These are phyloP conservation scores for Heteromeles arbutifolia DNA, from an alignment of 306 rosid species.

Conservation along the genomic window DNA sequence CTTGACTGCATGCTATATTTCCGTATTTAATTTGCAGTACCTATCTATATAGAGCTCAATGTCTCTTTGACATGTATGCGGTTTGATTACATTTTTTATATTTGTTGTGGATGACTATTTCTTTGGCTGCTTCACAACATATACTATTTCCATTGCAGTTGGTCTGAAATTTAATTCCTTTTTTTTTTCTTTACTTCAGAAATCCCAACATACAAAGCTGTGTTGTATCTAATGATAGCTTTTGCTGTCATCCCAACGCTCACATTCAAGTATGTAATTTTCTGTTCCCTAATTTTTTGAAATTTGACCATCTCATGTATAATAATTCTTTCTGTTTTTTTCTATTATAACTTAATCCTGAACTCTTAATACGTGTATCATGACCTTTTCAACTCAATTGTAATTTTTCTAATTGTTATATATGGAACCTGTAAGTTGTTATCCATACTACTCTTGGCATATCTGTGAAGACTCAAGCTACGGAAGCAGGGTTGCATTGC, in stretches of 20 bases:
- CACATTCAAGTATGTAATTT: constrained; percentile 56
- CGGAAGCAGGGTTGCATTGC: too few relatives aligned
- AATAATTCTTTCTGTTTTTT: not conserved
- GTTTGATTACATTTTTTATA: not conserved
- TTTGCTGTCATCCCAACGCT: constrained; percentile 79
- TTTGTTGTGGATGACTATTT: not conserved
- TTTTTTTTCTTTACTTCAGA: constrained; percentile 35
- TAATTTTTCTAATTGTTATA: not conserved
- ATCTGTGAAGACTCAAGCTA: not conserved
- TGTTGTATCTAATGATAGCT: constrained; percentile 57
- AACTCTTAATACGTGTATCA: not conserved
- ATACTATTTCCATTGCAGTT: not conserved
- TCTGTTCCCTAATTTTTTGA: not conserved
- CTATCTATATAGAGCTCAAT: not conserved
- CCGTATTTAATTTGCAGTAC: not conserved
- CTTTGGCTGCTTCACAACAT: not conserved
- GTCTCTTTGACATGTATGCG: not conserved
- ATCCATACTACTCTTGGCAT: not conserved
- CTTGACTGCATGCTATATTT: not conserved
- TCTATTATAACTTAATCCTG: not conserved
- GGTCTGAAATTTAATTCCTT: not conserved
- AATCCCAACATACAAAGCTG: constrained; percentile 39
- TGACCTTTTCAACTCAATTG: not conserved
- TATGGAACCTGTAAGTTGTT: not conserved
- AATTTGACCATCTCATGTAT: constrained; percentile 7